Conservation (phyloP, 2,329 filamentous ascomycete species). For the Chrysoporthe deuterocubensis region DNA sequence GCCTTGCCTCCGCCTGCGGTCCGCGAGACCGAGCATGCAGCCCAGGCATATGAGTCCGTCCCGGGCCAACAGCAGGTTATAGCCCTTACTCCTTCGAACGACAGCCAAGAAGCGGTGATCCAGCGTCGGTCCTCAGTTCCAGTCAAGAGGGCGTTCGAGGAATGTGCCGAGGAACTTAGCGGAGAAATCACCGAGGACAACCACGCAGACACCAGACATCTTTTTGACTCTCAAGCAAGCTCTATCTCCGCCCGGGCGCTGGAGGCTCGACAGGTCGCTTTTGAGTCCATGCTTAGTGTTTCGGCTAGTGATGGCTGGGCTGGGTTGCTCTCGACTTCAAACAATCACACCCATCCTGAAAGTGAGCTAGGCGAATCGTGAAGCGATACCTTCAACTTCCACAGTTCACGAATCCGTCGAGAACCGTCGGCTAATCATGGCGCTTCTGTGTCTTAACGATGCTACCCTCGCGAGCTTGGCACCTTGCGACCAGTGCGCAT, state of each 20-base stretch:
- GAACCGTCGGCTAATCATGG: not conserved
- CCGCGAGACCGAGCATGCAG: not conserved
- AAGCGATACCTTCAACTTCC: not conserved
- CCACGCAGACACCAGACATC: constrained; percentile 16
- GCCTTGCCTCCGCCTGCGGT: not conserved
- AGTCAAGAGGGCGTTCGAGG: constrained; percentile 16
- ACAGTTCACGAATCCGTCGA: not conserved
- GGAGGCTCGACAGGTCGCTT: constrained; percentile 39
- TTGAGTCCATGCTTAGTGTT: constrained; percentile 35
- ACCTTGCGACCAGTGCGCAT: not conserved
- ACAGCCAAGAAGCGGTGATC: not conserved
- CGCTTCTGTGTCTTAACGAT: not conserved
- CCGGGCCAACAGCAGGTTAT: constrained; percentile 7
- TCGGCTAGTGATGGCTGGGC: constrained; percentile 28
- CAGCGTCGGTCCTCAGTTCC: not conserved
- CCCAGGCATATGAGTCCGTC: too few relatives aligned
- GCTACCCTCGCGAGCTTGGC: constrained; percentile 15
- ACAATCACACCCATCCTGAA: constrained; percentile 43
- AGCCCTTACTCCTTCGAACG: constrained; percentile 18
- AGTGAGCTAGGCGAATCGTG: constrained; percentile 39
- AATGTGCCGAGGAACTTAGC: not conserved
- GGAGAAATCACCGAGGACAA: not conserved
- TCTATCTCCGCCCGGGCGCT: constrained; percentile 35
- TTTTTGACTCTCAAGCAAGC: constrained; percentile 39
- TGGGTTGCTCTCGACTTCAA: constrained; percentile 44